Evolutionary conservation across 768 basidiomycete species (phyloP).

Genomic region (Kwoniella sp.): DNA sequence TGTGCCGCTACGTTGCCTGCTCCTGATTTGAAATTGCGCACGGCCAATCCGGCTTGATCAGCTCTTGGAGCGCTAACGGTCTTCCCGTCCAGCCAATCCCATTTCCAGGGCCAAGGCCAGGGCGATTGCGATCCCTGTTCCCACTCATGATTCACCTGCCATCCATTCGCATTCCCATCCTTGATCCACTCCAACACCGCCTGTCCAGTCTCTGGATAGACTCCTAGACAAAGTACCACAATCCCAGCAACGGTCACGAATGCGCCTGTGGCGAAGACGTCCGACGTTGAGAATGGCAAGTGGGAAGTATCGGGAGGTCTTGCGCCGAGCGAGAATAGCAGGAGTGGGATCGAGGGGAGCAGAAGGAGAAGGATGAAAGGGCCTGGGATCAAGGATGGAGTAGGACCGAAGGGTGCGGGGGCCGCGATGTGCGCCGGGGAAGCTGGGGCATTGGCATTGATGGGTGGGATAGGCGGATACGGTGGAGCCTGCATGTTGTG

Average conservation of each 20-base stretch:
- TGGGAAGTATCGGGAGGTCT: conserved; percentile 39
- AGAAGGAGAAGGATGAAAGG: conserved; percentile 42
- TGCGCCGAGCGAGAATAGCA: conserved; percentile 43
- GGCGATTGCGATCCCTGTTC: neutral
- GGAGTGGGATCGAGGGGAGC: conserved; percentile 41
- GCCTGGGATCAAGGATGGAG: conserved; percentile 29
- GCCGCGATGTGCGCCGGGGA: conserved; percentile 11
- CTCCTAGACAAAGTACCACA: conserved; percentile 34
- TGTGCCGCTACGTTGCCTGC: too few relatives aligned
- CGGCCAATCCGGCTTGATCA: neutral
- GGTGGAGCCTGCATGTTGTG: neutral
- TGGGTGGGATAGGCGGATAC: conserved; percentile 2
- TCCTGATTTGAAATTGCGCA: neutral
- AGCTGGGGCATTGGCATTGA: conserved; percentile 11
- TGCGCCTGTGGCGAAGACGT: conserved; percentile 39
- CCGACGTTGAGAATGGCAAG: conserved; percentile 38
- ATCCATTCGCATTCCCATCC: conserved; percentile 13
- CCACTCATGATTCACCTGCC: conserved; percentile 2
- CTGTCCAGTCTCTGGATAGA: conserved; percentile 35
- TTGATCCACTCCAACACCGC: conserved; percentile 31
- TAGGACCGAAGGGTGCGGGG: neutral
- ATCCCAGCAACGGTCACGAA: conserved; percentile 38
- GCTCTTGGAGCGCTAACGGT: neutral
- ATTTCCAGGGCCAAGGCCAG: neutral
- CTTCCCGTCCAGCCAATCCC: neutral